Conservation (phyloP, 352 stramenopile genomes). For the Pythium coloratum region DNA sequence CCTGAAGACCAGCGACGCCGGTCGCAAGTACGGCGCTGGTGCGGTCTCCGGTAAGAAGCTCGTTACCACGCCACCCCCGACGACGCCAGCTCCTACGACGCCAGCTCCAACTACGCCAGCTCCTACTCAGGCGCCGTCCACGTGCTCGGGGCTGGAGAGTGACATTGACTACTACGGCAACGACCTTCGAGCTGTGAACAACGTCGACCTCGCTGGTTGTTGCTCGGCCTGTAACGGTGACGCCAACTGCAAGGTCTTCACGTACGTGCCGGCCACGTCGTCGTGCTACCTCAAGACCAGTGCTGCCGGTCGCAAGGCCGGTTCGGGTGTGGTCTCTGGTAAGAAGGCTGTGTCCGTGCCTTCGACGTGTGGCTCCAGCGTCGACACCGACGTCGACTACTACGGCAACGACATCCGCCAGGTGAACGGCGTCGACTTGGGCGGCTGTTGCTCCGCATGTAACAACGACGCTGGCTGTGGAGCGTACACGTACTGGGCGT, state of each 20-base stretch:
- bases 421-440: neutral
- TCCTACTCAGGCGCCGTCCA: neutral
- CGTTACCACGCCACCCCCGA: no score
- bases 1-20: conserved; percentile 38
- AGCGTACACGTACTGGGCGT: neutral
- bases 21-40: conserved; percentile 26
- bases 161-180: conserved; percentile 43
- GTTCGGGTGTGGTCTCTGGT: neutral
- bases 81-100: no score
- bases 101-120: no score
- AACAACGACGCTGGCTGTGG: neutral
- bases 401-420: neutral
- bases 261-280: neutral
- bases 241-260: conserved; percentile 38
- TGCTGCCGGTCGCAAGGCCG: conserved; percentile 46
- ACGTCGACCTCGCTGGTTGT: neutral
- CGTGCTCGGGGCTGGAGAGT: conserved; percentile 14
- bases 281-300: conserved; percentile 34
- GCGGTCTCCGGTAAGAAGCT: conserved; percentile 31
- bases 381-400: neutral
- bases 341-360: neutral
- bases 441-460: neutral
- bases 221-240: conserved; percentile 19
- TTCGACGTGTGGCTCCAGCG: neutral
- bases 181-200: neutral